Conservation (phyloP, 306 rosid genomes). For the Dryas octopetala region DNA sequence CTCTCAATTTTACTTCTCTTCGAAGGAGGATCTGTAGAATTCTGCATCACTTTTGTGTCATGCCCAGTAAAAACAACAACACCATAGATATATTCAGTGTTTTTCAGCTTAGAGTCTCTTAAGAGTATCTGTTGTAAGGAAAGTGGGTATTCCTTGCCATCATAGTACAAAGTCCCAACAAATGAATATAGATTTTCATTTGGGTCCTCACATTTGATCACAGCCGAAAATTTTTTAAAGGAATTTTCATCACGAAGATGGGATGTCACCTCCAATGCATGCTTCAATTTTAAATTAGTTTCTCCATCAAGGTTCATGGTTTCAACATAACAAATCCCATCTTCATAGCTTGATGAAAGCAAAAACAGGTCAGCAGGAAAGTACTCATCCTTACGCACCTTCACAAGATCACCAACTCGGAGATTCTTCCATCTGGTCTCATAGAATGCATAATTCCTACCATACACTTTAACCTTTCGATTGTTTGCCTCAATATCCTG, state of each 20-base stretch:
- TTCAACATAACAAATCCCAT: constrained; percentile 85
- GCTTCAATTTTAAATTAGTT: constrained; percentile 86
- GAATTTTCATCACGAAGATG: constrained; percentile 54
- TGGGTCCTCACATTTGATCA: constrained; percentile 84
- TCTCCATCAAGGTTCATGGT: constrained; percentile 97
- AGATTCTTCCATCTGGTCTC: constrained; percentile 83
- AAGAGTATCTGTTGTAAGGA: constrained; percentile 75
- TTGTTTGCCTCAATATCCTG: constrained; percentile 85
- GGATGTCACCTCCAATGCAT: constrained; percentile 58
- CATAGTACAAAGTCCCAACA: constrained; percentile 57
- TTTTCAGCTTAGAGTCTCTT: constrained; percentile 87
- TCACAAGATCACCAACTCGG: constrained; percentile 78
- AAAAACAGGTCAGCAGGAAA: constrained; percentile 88
- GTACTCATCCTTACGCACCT: constrained; percentile 72
- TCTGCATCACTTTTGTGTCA: constrained; percentile 92
- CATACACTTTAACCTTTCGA: constrained; percentile 55
- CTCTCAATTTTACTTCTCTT: constrained; percentile 89
- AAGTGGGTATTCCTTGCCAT: constrained; percentile 49
- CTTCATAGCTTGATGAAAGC: constrained; percentile 75
- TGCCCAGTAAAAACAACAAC: constrained; percentile 81
- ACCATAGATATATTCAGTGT: constrained; percentile 70
- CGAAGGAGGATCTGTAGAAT: constrained; percentile 80
- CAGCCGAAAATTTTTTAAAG: constrained; percentile 49
- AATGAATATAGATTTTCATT: constrained; percentile 83
- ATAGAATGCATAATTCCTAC: constrained; percentile 42